Percentiles rank a stretch among this genome's conserved stretches.
Evolutionary conservation across 352 stramenopile species (phyloP).

Genomic region (Lagenidium sp.): DNA sequence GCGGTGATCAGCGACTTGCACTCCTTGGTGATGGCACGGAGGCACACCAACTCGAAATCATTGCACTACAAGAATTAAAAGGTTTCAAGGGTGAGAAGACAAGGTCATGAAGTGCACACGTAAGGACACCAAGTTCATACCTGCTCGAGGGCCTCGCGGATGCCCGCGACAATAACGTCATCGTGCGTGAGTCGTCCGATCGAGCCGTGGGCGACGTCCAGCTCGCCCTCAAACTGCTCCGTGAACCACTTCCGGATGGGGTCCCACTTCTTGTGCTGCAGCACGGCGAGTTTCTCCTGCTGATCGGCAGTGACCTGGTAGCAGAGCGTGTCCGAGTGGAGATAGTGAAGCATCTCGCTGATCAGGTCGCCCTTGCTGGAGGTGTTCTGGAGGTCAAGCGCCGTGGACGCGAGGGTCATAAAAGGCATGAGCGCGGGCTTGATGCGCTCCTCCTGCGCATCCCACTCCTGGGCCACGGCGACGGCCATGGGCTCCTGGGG

Average conservation of each 20-base stretch:
- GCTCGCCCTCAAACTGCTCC: constrained; percentile 57
- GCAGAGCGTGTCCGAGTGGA: constrained; percentile 86
- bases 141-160: constrained; percentile 49
- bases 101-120: too few species aligned
- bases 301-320: constrained; percentile 77
- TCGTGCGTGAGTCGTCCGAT: constrained; percentile 61
- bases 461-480: constrained; percentile 78
- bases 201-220: constrained; percentile 77
- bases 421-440: constrained; percentile 79
- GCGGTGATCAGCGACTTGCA: constrained; percentile 86
- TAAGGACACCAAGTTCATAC: constrained; percentile 14
- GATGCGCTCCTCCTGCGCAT: constrained; percentile 67
- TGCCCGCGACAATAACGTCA: constrained; percentile 44
- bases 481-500: constrained; percentile 59
- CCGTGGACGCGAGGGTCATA: constrained; percentile 80
- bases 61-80: constrained; percentile 54
- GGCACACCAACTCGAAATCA: constrained; percentile 67
- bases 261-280: constrained; percentile 83
- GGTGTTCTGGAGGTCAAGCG: constrained; percentile 52
- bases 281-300: constrained; percentile 66
- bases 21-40: constrained; percentile 73
- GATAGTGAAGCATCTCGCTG: constrained; percentile 80
- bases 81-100: too few species aligned
- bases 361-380: constrained; percentile 51
- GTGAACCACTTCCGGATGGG: constrained; percentile 80